Conservation (phyloP, 176 grass and related monocot genomes). For the Poa pratensis region DNA sequence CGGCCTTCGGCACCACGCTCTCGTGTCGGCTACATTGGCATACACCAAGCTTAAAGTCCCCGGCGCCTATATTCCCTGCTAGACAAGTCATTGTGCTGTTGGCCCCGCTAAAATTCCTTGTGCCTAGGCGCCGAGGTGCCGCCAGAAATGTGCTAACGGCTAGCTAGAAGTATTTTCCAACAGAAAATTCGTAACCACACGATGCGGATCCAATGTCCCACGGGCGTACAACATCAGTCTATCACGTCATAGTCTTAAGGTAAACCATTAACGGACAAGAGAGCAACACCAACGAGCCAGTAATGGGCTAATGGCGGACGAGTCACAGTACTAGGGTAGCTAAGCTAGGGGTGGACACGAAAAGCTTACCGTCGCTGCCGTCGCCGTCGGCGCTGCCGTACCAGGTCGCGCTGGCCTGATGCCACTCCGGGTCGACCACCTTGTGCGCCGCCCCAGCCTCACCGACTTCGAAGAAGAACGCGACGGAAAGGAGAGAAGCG, state of each 20-base stretch:
- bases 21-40: conserved; percentile 10
- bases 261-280: background rate
- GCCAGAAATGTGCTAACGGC: conserved; percentile 30
- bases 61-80: background rate
- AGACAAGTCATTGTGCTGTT: conserved; percentile 14
- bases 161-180: conserved; percentile 14
- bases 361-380: conserved; percentile 79
- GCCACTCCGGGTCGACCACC: conserved; percentile 84
- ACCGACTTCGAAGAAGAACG: conserved; percentile 21
- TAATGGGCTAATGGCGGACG: background rate
- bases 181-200: background rate
- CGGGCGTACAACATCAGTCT: background rate
- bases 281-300: background rate
- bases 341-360: background rate
- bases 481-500: conserved; percentile 8
- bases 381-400: conserved; percentile 89
- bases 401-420: conserved; percentile 93
- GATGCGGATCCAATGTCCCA: background rate
- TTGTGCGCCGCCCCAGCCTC: conserved; percentile 43
- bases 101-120: conserved; percentile 8
- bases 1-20: conserved; percentile 17
- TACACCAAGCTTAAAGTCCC: conserved; percentile 26
- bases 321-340: no score
- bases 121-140: background rate
- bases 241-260: background rate